These are phyloP conservation scores for Diplodia corticola DNA, from an alignment of 2,329 filamentous ascomycete species.

Conservation along the genomic window DNA sequence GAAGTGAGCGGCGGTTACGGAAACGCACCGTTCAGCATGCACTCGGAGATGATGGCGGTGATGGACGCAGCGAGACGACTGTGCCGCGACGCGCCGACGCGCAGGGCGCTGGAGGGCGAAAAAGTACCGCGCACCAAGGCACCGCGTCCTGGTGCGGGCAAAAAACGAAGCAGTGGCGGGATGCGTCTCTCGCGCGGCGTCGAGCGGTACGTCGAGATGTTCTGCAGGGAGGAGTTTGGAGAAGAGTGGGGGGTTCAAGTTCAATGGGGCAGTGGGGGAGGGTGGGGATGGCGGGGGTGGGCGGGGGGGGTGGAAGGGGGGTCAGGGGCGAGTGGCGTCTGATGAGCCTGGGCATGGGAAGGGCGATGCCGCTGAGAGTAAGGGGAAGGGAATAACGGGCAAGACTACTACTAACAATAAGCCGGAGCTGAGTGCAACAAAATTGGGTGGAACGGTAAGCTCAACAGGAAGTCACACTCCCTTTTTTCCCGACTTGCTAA, in stretches of 20 bases:
- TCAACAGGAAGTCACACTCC: background rate
- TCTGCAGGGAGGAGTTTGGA: background rate
- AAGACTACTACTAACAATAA: background rate
- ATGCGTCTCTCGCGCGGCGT: background rate
- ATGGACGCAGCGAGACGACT: conserved; percentile 46
- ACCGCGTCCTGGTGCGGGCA: conserved; percentile 51
- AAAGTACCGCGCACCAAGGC: conserved; percentile 55
- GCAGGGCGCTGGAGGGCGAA: conserved; percentile 46
- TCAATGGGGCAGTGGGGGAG: background rate
- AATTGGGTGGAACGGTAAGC: background rate
- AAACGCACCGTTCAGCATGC: conserved; percentile 48
- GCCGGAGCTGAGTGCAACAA: background rate
- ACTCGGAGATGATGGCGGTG: conserved; percentile 59
- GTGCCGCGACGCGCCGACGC: conserved; percentile 46
- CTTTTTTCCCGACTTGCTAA: background rate
- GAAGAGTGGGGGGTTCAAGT: background rate
- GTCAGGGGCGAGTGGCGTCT: background rate
- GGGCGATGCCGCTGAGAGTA: background rate
- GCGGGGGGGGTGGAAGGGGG: background rate
- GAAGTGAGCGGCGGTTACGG: conserved; percentile 34
- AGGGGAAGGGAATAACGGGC: background rate
- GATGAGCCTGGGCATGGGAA: background rate
- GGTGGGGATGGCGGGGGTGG: background rate
- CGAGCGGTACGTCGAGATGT: background rate
- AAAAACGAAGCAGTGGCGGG: background rate